Evolutionary conservation across 2,329 filamentous ascomycete genomes (phyloP).

Genomic region (Fusarium zealandicum): DNA sequence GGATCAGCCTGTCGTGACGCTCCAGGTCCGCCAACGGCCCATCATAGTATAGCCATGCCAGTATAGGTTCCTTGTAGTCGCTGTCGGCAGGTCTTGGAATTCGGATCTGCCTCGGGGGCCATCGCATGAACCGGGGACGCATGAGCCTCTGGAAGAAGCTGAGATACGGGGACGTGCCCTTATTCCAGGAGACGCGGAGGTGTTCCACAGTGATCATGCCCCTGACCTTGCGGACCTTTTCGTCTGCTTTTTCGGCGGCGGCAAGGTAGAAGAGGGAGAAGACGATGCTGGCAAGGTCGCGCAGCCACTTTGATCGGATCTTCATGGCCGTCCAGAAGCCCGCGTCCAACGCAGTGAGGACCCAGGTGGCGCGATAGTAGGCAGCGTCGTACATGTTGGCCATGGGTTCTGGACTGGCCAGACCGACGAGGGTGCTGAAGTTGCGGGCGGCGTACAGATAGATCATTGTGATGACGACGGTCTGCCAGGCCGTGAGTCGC

Average conservation of each 20-base stretch:
- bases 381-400: constrained; percentile 91
- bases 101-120: constrained; percentile 80
- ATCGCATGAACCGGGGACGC: constrained; percentile 80
- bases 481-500: constrained; percentile 87
- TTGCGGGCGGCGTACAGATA: constrained; percentile 92
- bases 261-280: constrained; percentile 93
- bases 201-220: constrained; percentile 90
- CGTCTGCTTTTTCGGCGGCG: constrained; percentile 91
- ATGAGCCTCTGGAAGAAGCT: constrained; percentile 74
- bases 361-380: constrained; percentile 97
- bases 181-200: constrained; percentile 93
- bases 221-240: constrained; percentile 92
- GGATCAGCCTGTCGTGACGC: constrained; percentile 77
- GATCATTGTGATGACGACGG: constrained; percentile 83
- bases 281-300: constrained; percentile 81
- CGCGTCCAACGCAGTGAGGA: constrained; percentile 91
- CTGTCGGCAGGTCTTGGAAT: constrained; percentile 83
- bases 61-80: constrained; percentile 82
- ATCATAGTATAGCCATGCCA: constrained; percentile 93
- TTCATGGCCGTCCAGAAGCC: constrained; percentile 99
- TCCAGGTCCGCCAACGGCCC: constrained; percentile 80
- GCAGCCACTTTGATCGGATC: constrained; percentile 78
- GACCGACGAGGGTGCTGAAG: constrained; percentile 88
- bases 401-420: constrained; percentile 92
- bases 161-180: constrained; percentile 87